Base-by-base conservation (phyloP, 352 stramenopile genomes). In the Phytophthora pistaciae region DNA sequence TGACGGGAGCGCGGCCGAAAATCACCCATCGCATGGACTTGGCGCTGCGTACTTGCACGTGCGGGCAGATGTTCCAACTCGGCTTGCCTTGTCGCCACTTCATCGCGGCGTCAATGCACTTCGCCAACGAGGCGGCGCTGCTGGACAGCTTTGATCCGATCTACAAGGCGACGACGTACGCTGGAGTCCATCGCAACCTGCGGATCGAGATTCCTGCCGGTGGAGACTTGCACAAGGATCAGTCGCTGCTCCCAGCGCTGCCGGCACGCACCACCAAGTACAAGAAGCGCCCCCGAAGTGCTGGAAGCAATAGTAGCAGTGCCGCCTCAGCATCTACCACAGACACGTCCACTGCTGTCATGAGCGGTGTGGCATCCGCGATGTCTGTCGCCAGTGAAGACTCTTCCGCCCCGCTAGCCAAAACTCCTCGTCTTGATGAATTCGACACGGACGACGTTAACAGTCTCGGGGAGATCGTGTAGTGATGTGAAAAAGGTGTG, bases 1-100 rank as follows among this genome's bases (percentile, higher is more conserved):
- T 87, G 38, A 92, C 83, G 1, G 82, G 82, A 11, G 74, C 80
- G 33, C 85, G 79, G 6, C 87, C 87, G 2, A 95, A 95, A 67
- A 70, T 92, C 44, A 95, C 84, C 3, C 79, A 84, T 56, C 84
- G 77, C 36, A 85, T 94, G n/a, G 78, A 91, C 53, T 49, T 93
- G 11, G 74, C 70, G 16, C 55, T 91, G 55, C 71, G 80, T 29
- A 88, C 81, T 3, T 95, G 88, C 66, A 90, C 88, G 18, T 95
- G 88, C 52, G 74, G 83, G 1, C 63, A 83, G 44, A 91, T 91
- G 78, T 88, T 86, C 67, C 88, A 95, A 61, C 48, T 94, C 40
- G 86, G 85, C 3, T 81, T 93, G 55, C 88, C 86, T n/a, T 95
- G 88, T 20, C 85, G 86, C 21, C 88, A 95, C 62, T 88, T 92